These are phyloP conservation scores for Eimeria falciformis DNA, from an alignment of 169 alveolate species.

Conservation along the genomic window DNA sequence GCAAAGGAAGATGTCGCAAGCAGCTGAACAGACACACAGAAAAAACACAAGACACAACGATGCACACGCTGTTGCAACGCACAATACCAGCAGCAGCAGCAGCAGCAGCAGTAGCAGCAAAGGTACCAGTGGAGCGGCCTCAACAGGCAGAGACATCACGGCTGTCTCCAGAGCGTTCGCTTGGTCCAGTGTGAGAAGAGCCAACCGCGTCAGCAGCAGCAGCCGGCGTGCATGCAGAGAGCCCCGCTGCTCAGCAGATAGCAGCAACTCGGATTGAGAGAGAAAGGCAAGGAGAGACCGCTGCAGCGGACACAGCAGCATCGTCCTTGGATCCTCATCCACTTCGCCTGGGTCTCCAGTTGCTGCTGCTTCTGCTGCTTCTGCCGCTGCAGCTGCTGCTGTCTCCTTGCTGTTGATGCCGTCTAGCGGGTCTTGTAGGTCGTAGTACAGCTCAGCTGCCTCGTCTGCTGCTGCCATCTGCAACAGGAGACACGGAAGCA, in stretches of 20 bases:
- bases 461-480: neutral
- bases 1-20: conserved; percentile 6
- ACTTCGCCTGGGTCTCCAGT: neutral
- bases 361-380: conserved; percentile 18
- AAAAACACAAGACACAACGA: neutral
- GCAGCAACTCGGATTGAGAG: conserved; percentile 67
- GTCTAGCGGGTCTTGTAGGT: conserved; percentile 31
- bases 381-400: conserved; percentile 38
- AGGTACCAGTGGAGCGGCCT: conserved; percentile 68
- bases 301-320: conserved; percentile 72
- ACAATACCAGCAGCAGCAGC: neutral
- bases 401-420: neutral
- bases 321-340: conserved; percentile 41
- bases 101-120: neutral
- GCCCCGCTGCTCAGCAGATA: conserved; percentile 56
- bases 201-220: conserved; percentile 57
- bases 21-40: conserved; percentile 6
- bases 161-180: conserved; percentile 1
- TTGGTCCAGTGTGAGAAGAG: conserved; percentile 24
- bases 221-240: neutral
- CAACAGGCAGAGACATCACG: conserved; percentile 15
- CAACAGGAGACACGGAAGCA: neutral
- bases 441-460: conserved; percentile 1
- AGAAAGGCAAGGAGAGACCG: conserved; percentile 44
- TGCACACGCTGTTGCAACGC: neutral